A percentile compares a stretch with the other conserved stretches of the same genome.
Conservation (phyloP, 2,329 filamentous ascomycete genomes). For the Fusarium kyushuense region DNA sequence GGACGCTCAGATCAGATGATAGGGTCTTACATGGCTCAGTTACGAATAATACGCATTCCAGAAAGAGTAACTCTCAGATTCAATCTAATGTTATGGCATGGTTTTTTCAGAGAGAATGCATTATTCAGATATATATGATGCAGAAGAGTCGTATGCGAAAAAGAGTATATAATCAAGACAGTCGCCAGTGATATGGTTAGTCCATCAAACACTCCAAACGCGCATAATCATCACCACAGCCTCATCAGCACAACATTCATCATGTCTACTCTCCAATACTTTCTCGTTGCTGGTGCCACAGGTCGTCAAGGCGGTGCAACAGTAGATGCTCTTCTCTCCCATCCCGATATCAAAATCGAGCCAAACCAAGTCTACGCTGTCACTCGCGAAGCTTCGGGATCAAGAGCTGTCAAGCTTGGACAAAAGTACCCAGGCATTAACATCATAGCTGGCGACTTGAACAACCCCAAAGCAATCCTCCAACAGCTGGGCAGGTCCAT, state of each 20-base stretch:
- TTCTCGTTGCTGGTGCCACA: slow-evolving; percentile 48
- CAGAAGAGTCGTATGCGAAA: background rate
- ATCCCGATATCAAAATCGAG: slow-evolving; percentile 59
- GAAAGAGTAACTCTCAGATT: background rate
- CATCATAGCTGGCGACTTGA: slow-evolving; percentile 67
- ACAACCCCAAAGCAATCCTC: slow-evolving; percentile 62
- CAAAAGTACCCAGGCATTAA: slow-evolving; percentile 58
- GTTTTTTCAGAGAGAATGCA: no score
- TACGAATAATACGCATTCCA: background rate
- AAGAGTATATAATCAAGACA: slow-evolving; percentile 3
- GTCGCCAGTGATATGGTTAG: background rate
- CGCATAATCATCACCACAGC: background rate
- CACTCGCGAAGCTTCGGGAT: slow-evolving; percentile 61
- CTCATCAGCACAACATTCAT: background rate
- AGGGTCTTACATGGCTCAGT: background rate
- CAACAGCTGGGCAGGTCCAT: slow-evolving; percentile 32
- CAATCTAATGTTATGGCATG: background rate
- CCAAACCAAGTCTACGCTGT: slow-evolving; percentile 57
- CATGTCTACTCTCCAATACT: slow-evolving; percentile 27
- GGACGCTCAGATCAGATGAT: background rate
- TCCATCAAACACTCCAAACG: background rate
- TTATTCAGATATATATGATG: background rate
- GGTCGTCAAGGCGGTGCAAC: slow-evolving; percentile 50
- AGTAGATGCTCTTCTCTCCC: slow-evolving; percentile 44
- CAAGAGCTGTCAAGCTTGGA: slow-evolving; percentile 53